Percentiles rank a stretch among this genome's conserved stretches.
Conservation (phyloP, 2,329 filamentous ascomycete species). For the Fusarium aywerte region DNA sequence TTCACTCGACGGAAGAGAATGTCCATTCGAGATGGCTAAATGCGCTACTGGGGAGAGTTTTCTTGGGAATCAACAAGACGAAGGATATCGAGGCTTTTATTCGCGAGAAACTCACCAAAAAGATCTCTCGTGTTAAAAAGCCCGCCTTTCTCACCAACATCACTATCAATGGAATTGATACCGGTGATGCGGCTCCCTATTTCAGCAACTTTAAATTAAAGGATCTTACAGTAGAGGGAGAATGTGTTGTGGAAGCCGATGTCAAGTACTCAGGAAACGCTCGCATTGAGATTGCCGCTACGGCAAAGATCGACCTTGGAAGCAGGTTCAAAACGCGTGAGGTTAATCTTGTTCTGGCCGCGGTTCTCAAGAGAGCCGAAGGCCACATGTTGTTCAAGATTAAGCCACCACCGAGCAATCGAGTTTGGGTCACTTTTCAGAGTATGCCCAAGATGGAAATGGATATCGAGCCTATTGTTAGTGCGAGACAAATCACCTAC, state of each 20-base stretch:
- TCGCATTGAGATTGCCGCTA: slow-evolving; percentile 89
- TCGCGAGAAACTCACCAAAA: slow-evolving; percentile 89
- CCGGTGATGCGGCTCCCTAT: slow-evolving; percentile 86
- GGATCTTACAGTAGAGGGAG: slow-evolving; percentile 91
- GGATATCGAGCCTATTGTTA: slow-evolving; percentile 95
- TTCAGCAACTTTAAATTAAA: slow-evolving; percentile 89
- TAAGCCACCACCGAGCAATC: slow-evolving; percentile 94
- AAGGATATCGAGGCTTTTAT: slow-evolving; percentile 82
- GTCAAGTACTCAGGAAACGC: slow-evolving; percentile 91
- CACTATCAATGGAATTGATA: slow-evolving; percentile 82
- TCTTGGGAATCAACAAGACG: slow-evolving; percentile 88
- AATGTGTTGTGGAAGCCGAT: slow-evolving; percentile 87
- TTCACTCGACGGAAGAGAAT: slow-evolving; percentile 93
- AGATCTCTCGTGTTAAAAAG: slow-evolving; percentile 92
- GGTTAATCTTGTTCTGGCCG: slow-evolving; percentile 87
- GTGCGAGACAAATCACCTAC: slow-evolving; percentile 94
- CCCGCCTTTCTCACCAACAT: slow-evolving; percentile 90
- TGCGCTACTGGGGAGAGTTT: slow-evolving; percentile 86
- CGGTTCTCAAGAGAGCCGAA: slow-evolving; percentile 84
- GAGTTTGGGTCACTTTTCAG: slow-evolving; percentile 95
- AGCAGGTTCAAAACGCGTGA: slow-evolving; percentile 88
- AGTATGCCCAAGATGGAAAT: slow-evolving; percentile 94
- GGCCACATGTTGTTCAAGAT: slow-evolving; percentile 87
- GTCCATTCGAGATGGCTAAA: slow-evolving; percentile 94
- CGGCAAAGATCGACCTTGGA: slow-evolving; percentile 90